Base-by-base conservation (phyloP, 306 rosid species). In the Sesbania bispinosa region DNA sequence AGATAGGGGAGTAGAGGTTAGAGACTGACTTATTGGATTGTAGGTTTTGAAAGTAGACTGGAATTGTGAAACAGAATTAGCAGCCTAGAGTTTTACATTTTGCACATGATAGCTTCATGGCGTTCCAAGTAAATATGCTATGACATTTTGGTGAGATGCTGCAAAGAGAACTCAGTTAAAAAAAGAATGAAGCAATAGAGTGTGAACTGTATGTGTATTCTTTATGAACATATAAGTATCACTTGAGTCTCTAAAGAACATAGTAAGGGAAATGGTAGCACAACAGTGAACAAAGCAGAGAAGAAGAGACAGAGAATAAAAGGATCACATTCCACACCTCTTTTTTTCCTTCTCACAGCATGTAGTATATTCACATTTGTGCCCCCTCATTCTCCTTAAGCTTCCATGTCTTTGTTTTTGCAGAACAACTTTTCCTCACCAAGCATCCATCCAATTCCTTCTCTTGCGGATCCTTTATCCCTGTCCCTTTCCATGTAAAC, bases 111-210 rank as follows among this genome's bases (percentile, higher is more conserved):
- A 27, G 36, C 33, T 74, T 18, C 46, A 23, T 47, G 43, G 16
- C 6, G 4, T 73, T 47, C 69, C 48, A 57, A 47, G 61, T 45
- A 57, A 32, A 52, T 7, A 79, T 24, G 65, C 38, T 20, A 33
- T 7, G 9, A 24, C n/a, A 39, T 58, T 27, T 35, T 21, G 16
- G 18, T 60, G 30, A 10, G 16, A 16, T 35, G 67, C 10, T 36
- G 48, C 48, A 61, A 26, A 48, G 30, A 26, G 46, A 20, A 20
- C 20, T 2, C 42, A 10, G 20, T 30, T 36, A 36, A 11, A 42
- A 45, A 65, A 65, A 26, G 15, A 42, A 24, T 13, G 4, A 24
- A 10, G 43, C 2, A 38, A 48, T 13, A 36, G 3, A 35, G 10
- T 36, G 4, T 19, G 10, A 61, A 5, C 20, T 62, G 51, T 38